Conservation (phyloP, 225 moss, liverwort and hornwort genomes). For the Sphagnum tenellum region DNA sequence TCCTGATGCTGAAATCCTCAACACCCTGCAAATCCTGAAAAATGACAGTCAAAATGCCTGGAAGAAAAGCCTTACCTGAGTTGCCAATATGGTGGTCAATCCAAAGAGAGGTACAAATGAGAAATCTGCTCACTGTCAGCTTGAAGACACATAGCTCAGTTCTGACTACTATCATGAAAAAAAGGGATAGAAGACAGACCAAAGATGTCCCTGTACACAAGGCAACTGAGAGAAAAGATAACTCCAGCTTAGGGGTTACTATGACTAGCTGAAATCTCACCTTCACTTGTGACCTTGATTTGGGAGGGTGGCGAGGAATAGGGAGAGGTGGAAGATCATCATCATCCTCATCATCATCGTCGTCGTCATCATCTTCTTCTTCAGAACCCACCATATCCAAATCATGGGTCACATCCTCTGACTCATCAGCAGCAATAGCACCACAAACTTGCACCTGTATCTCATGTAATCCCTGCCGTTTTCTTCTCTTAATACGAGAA, state of each 20-base stretch:
- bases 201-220: too few relatives aligned
- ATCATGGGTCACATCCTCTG: constrained; percentile 84
- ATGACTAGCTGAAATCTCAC: constrained; percentile 21
- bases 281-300: constrained; percentile 68
- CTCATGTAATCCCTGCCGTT: constrained; percentile 79
- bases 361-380: constrained; percentile 1
- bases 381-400: constrained; percentile 76
- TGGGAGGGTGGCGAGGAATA: constrained; percentile 58
- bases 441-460: constrained; percentile 49
- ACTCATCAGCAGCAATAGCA: constrained; percentile 46
- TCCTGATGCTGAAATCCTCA: constrained; percentile 52
- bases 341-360: constrained; percentile 18
- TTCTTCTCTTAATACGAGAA: constrained; percentile 64
- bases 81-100: too few relatives aligned
- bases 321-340: constrained; percentile 86
- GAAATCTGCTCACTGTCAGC: too few relatives aligned
- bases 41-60: too few relatives aligned
- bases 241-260: too few relatives aligned
- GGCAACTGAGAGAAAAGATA: too few relatives aligned
- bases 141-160: too few relatives aligned
- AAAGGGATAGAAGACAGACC: too few relatives aligned
- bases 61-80: too few relatives aligned
- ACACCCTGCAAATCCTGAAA: constrained; percentile 36
- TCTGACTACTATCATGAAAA: too few relatives aligned
- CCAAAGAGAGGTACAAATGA: too few relatives aligned